Evolutionary conservation across 352 stramenopile species (phyloP), one percentile per base, ranked within the genome.

Genomic region (Peronospora belbahrii): DNA sequence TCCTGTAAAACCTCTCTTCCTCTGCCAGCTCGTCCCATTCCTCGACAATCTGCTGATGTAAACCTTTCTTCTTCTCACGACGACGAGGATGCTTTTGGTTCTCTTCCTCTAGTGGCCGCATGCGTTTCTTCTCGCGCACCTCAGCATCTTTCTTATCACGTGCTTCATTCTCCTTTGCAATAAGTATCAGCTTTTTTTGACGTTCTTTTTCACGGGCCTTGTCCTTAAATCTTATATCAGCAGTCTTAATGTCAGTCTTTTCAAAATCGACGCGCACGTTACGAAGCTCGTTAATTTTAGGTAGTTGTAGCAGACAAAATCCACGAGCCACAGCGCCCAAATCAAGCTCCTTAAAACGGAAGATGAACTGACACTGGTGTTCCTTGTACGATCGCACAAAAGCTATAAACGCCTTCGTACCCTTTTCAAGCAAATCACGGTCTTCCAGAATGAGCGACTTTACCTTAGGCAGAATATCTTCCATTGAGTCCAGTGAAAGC

Each of bases 1-100:
- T 97, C 66, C 98, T 98, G 70, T 91, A 97, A 23, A 96, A 45
- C 48, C 96, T 85, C 45, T 97, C 80, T 62, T 99, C 96, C 50
- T 99, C 95, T 23, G 95, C 96, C 7, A 99, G 66, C 41, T 99
- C 95, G 46, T 99, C 96, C 97, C 97, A 99, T 65, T 99, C 97
- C 54, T 99, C 95, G 17, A 97, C 81, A 53, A 99, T 98, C 53
- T 95, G 86, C 60, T 97, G 84, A 52, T 98, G 89, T 35, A 90
- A 59, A 19, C 95, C 95, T 57, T 97, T 96, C 72, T 98, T 98
- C 68, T 98, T 98, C 51, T 90, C 81, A 58, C 82, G 78, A 54
- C 82, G 76, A 43, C 77, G 80, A 8, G 77, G 77, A 36, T 88
- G 66, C 42, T 90, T 92, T 1, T 77, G 63, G 23, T 65, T 59